Evolutionary conservation across 1,284 basidiomycete species (phyloP).

Genomic region (Rhodotorula sp.): DNA sequence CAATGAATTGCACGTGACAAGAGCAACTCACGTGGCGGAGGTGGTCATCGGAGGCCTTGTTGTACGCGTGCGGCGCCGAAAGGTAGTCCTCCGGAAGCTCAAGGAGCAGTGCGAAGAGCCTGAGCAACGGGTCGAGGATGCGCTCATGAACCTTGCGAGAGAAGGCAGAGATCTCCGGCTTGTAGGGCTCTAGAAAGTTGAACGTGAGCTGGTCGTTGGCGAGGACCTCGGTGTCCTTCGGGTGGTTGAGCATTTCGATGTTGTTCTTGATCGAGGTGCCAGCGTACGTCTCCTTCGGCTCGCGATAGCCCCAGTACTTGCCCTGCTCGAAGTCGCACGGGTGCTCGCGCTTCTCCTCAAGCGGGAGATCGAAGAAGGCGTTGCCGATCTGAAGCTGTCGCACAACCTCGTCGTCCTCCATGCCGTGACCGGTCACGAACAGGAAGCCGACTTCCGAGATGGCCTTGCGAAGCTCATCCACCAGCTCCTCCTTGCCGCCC

Average conservation of each 20-base stretch:
- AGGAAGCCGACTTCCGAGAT: slow-evolving; percentile 65
- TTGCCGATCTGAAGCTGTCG: slow-evolving; percentile 26
- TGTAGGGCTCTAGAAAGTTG: slow-evolving; percentile 7
- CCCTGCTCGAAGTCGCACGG: slow-evolving; percentile 35
- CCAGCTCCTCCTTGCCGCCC: slow-evolving; percentile 58
- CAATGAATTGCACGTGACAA: not conserved
- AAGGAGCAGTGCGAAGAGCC: slow-evolving; percentile 58
- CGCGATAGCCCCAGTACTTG: slow-evolving; percentile 13
- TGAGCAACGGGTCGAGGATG: slow-evolving; percentile 58
- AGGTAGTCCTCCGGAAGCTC: slow-evolving; percentile 65
- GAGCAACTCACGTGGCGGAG: slow-evolving; percentile 14
- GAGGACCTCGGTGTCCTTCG: not conserved
- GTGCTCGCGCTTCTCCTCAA: slow-evolving; percentile 64
- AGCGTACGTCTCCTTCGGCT: slow-evolving; percentile 12
- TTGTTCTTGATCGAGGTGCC: slow-evolving; percentile 10
- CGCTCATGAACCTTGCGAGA: slow-evolving; percentile 54
- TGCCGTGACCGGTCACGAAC: slow-evolving; percentile 52
- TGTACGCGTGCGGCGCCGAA: not conserved
- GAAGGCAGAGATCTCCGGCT: slow-evolving; percentile 16
- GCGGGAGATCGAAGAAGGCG: slow-evolving; percentile 61
- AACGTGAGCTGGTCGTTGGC: slow-evolving; percentile 1
- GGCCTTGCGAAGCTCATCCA: slow-evolving; percentile 60
- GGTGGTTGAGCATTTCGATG: slow-evolving; percentile 12
- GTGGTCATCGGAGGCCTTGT: slow-evolving; percentile 8
- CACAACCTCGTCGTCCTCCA: slow-evolving; percentile 26